Base-by-base conservation (phyloP, 1,139 yeast species). In the Taiozyma onychis region DNA sequence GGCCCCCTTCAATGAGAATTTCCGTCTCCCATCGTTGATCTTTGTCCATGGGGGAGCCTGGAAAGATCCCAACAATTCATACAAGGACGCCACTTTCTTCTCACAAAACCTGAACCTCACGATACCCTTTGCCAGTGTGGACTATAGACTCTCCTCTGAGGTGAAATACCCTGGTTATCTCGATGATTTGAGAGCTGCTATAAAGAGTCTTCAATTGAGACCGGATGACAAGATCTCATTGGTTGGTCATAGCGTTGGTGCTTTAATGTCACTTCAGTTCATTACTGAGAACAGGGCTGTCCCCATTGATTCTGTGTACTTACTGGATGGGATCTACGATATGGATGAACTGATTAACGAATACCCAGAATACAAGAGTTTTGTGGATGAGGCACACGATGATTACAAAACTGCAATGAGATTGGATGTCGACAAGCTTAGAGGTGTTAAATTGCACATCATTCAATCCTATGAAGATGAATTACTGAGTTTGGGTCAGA, bases 41-140 rank as follows among this genome's bases (percentile, higher is more conserved):
- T 82, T 80, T 56, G 76, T 89, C 39, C 96, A 89, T 64, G 96
- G 96, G 0, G 97, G 97, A 0, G 96, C 93, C 0, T 89, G 96
- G 96, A 71, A 88, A 56, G 96, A 87, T 61, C 81, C 83, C 0
- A 64, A 57, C 2, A 83, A 85, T 62, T 80, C 88, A 0, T 76
- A 66, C 46, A 68, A 73, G 44, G 95, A 86, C 61, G 82, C 80
- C 51, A 69, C 70, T 18, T 60, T 61, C 4, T 60, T 85, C 51
- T 64, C 73, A 3, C 51, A 47, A 2, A 11, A 16, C 10, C 44
- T 64, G 18, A 39, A 54, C 43, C 39, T 46, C 14, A 13, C 48
- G 3, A 54, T 52, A n/a, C 62, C 67, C 1, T 35, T 66, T 13
- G 58, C 55, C 42, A 59, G 65, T 11, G 53, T 88, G 6, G 88